Base-by-base conservation (phyloP, 192 early-diverging fungal species). In the Coemansia sp. region DNA sequence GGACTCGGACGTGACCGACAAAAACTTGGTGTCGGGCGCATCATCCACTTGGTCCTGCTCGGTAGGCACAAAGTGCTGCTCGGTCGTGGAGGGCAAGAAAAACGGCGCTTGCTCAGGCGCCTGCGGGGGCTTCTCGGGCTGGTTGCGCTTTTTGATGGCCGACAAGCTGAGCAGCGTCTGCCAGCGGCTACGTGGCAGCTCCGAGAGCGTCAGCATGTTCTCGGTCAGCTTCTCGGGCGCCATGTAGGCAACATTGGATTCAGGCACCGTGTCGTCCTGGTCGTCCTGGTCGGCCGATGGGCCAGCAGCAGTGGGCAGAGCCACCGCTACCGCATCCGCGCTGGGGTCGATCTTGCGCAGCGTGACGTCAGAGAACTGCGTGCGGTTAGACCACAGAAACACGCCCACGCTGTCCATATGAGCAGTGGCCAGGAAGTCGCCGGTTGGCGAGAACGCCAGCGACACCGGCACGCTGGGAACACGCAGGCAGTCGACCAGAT, bases 361-460 rank as follows among this genome's bases (percentile, higher is more conserved):
- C 5, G 83, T 83, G 16, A 94, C 71, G 32, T 84, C 86, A 9
- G 76, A 53, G 66, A 88, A 95, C 79, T 90, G 87, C 42, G 88
- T 74, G 44, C 86, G 83, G 69, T 94, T 97, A 44, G 88, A 86
- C 96, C 97, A 99, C 43, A 97, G 71, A 57, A 87, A 93, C 41
- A 99, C 85, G 9, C 94, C 97, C 17, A 93, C 84, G 61, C 90
- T 88, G 59, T 91, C 91, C 17, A 94, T 90, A 62, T 97, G 95
- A 14, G 92, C 80, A 8, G 93, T 93, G 0, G 93, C 95, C 52
- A 99, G 64, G 54, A 90, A 97, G 56, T 96, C 93, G 40, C 94
- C 95, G 3, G 79, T 84, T 12, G 93, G 93, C 11, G 94, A 94
- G 47, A 99, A 88, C 3, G 92, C 78, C 16, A 99, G 40, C 56